These are phyloP conservation scores for Zelonia costaricensis DNA, from an alignment of 208 protist species.

Conservation along the genomic window DNA sequence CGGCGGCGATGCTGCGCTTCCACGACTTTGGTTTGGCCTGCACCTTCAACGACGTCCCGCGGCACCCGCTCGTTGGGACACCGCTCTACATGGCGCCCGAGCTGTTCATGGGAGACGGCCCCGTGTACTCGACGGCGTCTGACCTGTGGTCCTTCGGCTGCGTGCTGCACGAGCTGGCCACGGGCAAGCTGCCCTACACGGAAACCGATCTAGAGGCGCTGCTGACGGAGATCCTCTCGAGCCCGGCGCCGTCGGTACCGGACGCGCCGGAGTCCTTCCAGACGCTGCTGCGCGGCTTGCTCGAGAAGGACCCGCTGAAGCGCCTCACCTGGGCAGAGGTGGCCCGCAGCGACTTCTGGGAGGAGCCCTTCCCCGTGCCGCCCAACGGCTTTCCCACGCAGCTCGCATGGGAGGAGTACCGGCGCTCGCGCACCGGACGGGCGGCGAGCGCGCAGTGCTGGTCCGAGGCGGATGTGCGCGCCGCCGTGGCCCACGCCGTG, in stretches of 20 bases:
- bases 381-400: slow-evolving; percentile 45
- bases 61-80: slow-evolving; percentile 65
- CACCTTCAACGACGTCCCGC: slow-evolving; percentile 42
- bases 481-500: slow-evolving; percentile 33
- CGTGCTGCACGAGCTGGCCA: slow-evolving; percentile 92
- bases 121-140: slow-evolving; percentile 82
- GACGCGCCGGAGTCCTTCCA: slow-evolving; percentile 63
- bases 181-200: slow-evolving; percentile 93
- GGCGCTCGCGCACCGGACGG: slow-evolving; percentile 4
- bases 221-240: slow-evolving; percentile 88
- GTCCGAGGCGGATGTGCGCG: slow-evolving; percentile 30
- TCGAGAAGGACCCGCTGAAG: slow-evolving; percentile 83
- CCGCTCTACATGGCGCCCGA: slow-evolving; percentile 95
- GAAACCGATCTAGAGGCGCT: slow-evolving; percentile 90
- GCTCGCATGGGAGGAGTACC: slow-evolving; percentile 65
- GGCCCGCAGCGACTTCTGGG: slow-evolving; percentile 78
- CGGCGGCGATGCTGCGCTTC: slow-evolving; percentile 87
- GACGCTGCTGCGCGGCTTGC: slow-evolving; percentile 54
- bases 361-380: slow-evolving; percentile 42
- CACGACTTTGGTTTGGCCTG: slow-evolving; percentile 92
- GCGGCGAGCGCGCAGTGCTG: slow-evolving; percentile 12
- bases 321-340: slow-evolving; percentile 84
- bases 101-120: slow-evolving; percentile 71
- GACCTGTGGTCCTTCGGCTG: slow-evolving; percentile 96
- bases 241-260: slow-evolving; percentile 31